phyloP scores from a whole-genome alignment of 139 green algal genomes.

The Dunaliella sp. region DNA sequence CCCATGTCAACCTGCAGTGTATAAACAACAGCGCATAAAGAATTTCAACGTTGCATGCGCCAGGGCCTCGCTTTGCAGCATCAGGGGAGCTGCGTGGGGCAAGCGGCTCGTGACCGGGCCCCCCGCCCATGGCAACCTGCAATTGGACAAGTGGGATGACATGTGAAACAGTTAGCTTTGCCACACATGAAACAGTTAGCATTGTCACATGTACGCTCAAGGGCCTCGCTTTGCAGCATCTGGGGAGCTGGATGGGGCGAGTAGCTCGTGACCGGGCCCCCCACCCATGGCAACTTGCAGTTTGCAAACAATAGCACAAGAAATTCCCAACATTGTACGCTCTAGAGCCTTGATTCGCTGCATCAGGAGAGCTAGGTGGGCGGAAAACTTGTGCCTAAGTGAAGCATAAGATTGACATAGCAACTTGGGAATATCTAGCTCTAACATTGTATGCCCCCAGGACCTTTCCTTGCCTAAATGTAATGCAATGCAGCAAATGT shows the following conservation, averaged over 20 bases:
- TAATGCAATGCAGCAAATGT: too few relatives aligned
- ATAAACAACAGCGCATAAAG: not conserved
- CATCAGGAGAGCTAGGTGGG: not conserved
- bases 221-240: not conserved
- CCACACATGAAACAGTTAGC: too few relatives aligned
- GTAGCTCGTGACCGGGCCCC: not conserved
- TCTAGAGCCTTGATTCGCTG: not conserved
- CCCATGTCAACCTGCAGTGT: constrained; percentile 1
- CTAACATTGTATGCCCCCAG: too few relatives aligned
- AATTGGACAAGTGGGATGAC: not conserved
- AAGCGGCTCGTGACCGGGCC: not conserved
- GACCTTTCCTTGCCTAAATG: too few relatives aligned
- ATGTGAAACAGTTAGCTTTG: not conserved
- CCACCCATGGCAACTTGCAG: not conserved
- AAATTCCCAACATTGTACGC: too few relatives aligned
- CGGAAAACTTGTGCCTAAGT: too few relatives aligned
- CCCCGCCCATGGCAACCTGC: not conserved
- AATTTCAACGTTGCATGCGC: not conserved
- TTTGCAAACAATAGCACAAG: not conserved
- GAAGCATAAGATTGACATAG: too few relatives aligned
- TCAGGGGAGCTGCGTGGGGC: not conserved
- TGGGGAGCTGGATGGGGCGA: not conserved
- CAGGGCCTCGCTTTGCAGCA: not conserved
- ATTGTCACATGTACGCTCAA: not conserved
- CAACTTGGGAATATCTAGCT: too few relatives aligned